Conservation (phyloP, 2,329 filamentous ascomycete species). For the Neonectria neomacrospora region DNA sequence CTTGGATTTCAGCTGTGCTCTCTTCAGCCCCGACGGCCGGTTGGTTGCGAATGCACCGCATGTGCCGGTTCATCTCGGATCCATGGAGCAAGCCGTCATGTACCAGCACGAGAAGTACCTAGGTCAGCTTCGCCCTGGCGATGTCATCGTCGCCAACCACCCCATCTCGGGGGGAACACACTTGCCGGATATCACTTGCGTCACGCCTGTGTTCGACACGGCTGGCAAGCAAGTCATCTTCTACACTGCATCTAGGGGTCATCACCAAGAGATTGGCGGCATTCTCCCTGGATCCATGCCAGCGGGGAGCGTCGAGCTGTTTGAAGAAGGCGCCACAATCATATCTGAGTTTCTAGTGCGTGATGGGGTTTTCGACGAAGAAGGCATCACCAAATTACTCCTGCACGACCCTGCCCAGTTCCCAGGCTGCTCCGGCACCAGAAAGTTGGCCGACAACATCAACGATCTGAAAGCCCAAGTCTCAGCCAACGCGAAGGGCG, state of each 20-base stretch:
- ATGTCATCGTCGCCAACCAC: conserved; percentile 40
- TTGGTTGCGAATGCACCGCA: conserved; percentile 38
- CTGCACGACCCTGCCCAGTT: conserved; percentile 79
- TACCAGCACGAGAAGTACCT: conserved; percentile 36
- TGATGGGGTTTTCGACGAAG: conserved; percentile 81
- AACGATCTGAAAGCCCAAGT: conserved; percentile 90
- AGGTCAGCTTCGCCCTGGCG: conserved; percentile 35
- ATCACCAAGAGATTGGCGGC: conserved; percentile 70
- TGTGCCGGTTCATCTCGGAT: conserved; percentile 37
- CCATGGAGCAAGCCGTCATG: conserved; percentile 38
- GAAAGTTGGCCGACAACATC: conserved; percentile 83
- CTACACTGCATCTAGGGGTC: conserved; percentile 45
- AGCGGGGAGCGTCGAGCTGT: conserved; percentile 70
- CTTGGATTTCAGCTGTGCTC: conserved; percentile 82
- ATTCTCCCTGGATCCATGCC: conserved; percentile 88
- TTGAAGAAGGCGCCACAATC: conserved; percentile 72
- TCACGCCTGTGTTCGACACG: conserved; percentile 63
- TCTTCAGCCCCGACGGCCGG: conserved; percentile 71
- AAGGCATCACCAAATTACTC: conserved; percentile 76
- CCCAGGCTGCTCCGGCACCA: conserved; percentile 80
- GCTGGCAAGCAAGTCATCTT: conserved; percentile 45
- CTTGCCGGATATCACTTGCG: conserved; percentile 62
- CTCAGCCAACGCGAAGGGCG: conserved; percentile 87
- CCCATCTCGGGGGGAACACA: conserved; percentile 51
- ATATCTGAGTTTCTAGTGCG: conserved; percentile 77